A percentile compares a stretch with the other conserved stretches of the same genome.
These are phyloP conservation scores for Globisporangium nunn DNA, from an alignment of 352 stramenopile genomes.

Conservation along the genomic window DNA sequence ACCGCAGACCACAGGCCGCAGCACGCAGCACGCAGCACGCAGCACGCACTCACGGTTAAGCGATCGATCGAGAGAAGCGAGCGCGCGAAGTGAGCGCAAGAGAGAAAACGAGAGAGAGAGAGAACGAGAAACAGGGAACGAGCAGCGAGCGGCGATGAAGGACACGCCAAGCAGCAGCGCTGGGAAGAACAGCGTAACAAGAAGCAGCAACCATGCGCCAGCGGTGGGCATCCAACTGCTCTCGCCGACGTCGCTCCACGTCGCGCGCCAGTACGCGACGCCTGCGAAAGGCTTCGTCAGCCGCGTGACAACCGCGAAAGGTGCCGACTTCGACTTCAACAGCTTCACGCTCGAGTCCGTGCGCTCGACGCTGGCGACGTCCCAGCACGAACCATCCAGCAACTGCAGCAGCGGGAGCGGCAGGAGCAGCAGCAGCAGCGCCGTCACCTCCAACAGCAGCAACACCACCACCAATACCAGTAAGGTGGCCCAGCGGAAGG, in stretches of 20 bases:
- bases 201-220: not conserved
- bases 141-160: not conserved
- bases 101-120: too few relatives aligned
- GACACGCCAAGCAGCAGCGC: slow-evolving; percentile 1
- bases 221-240: slow-evolving; percentile 22
- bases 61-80: too few relatives aligned
- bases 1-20: too few relatives aligned
- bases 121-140: too few relatives aligned
- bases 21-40: too few relatives aligned
- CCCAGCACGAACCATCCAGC: too few relatives aligned
- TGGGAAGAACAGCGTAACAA: not conserved
- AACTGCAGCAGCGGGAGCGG: too few relatives aligned
- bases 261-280: not conserved
- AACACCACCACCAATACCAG: slow-evolving; percentile 1
- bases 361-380: slow-evolving; percentile 1
- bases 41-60: too few relatives aligned
- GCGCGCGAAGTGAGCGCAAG: too few relatives aligned
- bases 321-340: slow-evolving; percentile 30
- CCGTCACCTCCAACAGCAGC: not conserved
- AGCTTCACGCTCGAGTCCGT: slow-evolving; percentile 42
- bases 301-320: slow-evolving; percentile 3
- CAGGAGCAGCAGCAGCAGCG: too few relatives aligned
- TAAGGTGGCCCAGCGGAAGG: not conserved
- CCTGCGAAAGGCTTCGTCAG: not conserved
- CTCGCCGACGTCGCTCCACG: slow-evolving; percentile 23